Conservation (phyloP, 805 yeast species). For the Candida broadrunensis region DNA sequence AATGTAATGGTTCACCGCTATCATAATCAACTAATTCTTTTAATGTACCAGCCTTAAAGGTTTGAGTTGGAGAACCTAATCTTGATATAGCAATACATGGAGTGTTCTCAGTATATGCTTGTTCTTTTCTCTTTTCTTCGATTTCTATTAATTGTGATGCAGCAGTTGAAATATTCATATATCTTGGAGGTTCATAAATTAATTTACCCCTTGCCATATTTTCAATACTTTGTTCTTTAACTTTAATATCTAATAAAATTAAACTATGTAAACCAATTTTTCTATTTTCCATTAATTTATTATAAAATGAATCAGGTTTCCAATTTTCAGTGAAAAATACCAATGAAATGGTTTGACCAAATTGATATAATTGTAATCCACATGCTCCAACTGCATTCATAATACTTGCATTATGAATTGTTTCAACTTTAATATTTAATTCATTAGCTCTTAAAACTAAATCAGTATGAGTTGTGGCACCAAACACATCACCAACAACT, state of each 20-base stretch:
- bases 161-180: slow-evolving; percentile 89
- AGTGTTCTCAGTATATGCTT: slow-evolving; percentile 80
- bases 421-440: slow-evolving; percentile 70
- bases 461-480: slow-evolving; percentile 98
- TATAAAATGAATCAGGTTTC: slow-evolving; percentile 96
- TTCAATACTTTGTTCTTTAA: slow-evolving; percentile 92
- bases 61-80: slow-evolving; percentile 81
- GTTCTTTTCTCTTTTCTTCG: slow-evolving; percentile 71
- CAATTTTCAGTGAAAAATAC: slow-evolving; percentile 94
- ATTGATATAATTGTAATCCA: slow-evolving; percentile 90
- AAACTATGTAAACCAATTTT: slow-evolving; percentile 89
- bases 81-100: slow-evolving; percentile 94
- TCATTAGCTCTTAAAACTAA: slow-evolving; percentile 89
- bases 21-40: slow-evolving; percentile 76
- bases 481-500: slow-evolving; percentile 97
- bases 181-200: slow-evolving; percentile 95
- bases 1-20: slow-evolving; percentile 92
- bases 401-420: slow-evolving; percentile 92
- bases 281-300: slow-evolving; percentile 85
- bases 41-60: slow-evolving; percentile 81
- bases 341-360: slow-evolving; percentile 96
- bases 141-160: slow-evolving; percentile 84
- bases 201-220: slow-evolving; percentile 90
- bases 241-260: slow-evolving; percentile 86
- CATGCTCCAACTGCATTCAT: slow-evolving; percentile 99